These are phyloP conservation scores for Echinosphaeria canescens DNA, from an alignment of 2,329 filamentous ascomycete genomes.

Conservation along the genomic window DNA sequence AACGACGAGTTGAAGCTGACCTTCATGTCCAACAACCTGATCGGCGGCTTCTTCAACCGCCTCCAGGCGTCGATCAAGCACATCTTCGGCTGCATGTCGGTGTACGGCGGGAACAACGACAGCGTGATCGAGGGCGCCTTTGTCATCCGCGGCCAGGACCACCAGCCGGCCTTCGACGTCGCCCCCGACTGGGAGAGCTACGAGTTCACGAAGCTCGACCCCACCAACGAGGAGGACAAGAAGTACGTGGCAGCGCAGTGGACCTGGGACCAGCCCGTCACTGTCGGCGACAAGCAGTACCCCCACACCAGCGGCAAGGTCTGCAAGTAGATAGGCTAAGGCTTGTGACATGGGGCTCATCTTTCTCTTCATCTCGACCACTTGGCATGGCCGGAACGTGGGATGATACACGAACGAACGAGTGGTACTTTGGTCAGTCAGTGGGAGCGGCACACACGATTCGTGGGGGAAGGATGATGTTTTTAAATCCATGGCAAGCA, in stretches of 20 bases:
- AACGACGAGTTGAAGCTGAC: conserved; percentile 91
- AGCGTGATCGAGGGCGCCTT: conserved; percentile 87
- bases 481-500: too few species aligned
- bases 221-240: conserved; percentile 62
- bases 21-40: conserved; percentile 99
- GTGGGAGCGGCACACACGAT: too few species aligned
- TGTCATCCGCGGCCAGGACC: conserved; percentile 81
- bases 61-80: conserved; percentile 97
- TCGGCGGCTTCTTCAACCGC: conserved; percentile 94
- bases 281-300: conserved; percentile 72
- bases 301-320: conserved; percentile 85
- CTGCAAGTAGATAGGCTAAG: conserved; percentile 80
- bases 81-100: conserved; percentile 77
- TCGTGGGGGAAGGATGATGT: too few species aligned
- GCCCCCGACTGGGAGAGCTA: conserved; percentile 97
- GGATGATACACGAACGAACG: too few species aligned
- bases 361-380: too few species aligned
- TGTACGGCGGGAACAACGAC: conserved; percentile 77
- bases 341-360: too few species aligned
- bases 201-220: conserved; percentile 90
- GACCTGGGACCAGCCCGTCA: conserved; percentile 76
- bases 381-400: too few species aligned
- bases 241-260: conserved; percentile 74
- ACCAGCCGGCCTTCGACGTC: conserved; percentile 75
- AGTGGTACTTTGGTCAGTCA: too few species aligned